phyloP scores from a whole-genome alignment of 352 stramenopile species.

The Blastocystis sp. region DNA sequence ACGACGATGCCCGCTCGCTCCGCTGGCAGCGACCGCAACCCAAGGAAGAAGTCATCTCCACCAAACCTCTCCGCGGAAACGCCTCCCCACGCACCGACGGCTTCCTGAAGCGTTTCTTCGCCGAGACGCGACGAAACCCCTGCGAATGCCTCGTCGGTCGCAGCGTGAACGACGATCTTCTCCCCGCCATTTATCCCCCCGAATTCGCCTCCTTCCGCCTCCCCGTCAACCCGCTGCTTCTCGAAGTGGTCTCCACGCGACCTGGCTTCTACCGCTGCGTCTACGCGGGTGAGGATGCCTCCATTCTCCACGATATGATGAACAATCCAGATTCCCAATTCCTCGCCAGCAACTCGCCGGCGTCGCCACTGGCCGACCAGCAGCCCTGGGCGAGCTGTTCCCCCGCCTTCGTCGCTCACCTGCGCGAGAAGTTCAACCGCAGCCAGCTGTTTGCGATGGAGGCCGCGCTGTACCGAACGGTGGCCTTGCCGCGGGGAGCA shows the following conservation, averaged over 20 bases:
- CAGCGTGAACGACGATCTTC: constrained; percentile 1
- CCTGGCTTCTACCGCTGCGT: constrained; percentile 9
- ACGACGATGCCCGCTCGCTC: not conserved
- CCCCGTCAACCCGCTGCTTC: constrained; percentile 29
- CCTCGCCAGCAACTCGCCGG: not conserved
- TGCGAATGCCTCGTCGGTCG: not conserved
- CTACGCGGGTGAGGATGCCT: constrained; percentile 36
- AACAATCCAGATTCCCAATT: not conserved
- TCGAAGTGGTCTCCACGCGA: not conserved
- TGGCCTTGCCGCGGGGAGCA: not conserved
- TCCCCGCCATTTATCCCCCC: not conserved
- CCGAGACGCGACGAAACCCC: not conserved
- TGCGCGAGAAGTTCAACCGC: constrained; percentile 1
- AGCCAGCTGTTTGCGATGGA: constrained; percentile 33
- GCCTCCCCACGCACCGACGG: not conserved
- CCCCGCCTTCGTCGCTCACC: not conserved
- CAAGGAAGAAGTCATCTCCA: not conserved
- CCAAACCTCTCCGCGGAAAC: too few species aligned
- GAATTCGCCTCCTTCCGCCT: not conserved
- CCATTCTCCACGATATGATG: not conserved
- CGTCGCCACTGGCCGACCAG: not conserved
- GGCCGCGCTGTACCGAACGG: not conserved
- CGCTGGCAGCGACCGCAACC: not conserved
- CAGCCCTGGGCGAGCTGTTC: not conserved
- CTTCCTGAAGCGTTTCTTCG: not conserved